Evolutionary conservation across 306 rosid species (phyloP), one percentile per base, ranked within the genome.

Genomic region (Dalbergia cochinchinensis): DNA sequence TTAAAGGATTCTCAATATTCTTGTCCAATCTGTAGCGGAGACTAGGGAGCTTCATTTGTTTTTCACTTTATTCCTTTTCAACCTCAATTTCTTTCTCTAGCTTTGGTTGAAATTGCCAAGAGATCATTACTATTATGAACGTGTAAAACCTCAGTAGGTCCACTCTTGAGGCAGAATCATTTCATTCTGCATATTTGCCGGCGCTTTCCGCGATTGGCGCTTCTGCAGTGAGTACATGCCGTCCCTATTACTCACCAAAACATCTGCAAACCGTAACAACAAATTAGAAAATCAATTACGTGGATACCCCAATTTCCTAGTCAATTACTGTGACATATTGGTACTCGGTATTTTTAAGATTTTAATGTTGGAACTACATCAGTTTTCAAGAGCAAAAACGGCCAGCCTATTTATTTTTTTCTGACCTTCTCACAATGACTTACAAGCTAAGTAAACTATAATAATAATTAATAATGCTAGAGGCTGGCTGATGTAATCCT

Each of bases 101-200:
- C 42, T 61, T 48, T 48, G 57, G 64, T 57, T 34, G 51, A 79
- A 60, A 67, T 39, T 33, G 69, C 57, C 83, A 53, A 80, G 50
- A 31, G 34, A 22, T 18, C 58, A 64, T 35, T 11, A 34, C 19
- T 42, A 76, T 5, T 11, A 51, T 70, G 54, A 33, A 13, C 11
- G 5, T 34, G 62, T 31, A 3, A 51, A 76, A 14, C 33, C 57
- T 90, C 83, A 94, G 69, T 94, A 94, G 1, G 95, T 94, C 98
- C 98, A 94, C 67, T 94, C 98, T 58, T 80, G 91, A 51, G 98
- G 98, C 50, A 94, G 86, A 26, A 83, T 83, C 77, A 62, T 84
- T 55, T 89, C 95, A 65, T 26, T 84, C 39, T 75, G 77, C 33
- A 59, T 76, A 78, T 55, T 53, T n/a, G 84, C 76, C 58, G 69